These are phyloP conservation scores for Henningerozyma blattae DNA, from an alignment of 805 yeast species.

Conservation along the genomic window DNA sequence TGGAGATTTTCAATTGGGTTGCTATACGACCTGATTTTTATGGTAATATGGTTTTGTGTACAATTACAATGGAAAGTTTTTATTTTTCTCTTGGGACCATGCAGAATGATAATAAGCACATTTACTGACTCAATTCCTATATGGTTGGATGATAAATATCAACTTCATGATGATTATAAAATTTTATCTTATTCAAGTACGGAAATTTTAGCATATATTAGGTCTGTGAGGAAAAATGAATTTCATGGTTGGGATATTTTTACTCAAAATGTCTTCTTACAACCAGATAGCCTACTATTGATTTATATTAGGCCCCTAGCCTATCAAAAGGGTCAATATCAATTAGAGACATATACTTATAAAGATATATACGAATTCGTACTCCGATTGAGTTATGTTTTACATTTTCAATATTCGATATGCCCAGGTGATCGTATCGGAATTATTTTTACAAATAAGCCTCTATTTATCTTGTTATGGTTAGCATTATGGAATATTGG, in stretches of 20 bases:
- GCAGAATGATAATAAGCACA: too few relatives aligned
- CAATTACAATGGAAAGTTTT: too few relatives aligned
- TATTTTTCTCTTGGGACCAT: too few relatives aligned
- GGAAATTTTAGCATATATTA: slow-evolving; percentile 15
- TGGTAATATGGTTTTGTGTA: too few relatives aligned
- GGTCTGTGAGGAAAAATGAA: slow-evolving; percentile 9
- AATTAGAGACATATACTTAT: slow-evolving; percentile 48
- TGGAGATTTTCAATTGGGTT: too few relatives aligned
- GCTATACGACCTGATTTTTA: too few relatives aligned
- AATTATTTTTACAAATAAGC: slow-evolving; percentile 64
- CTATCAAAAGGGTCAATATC: background rate
- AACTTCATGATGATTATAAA: too few relatives aligned
- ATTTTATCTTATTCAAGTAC: too few relatives aligned
- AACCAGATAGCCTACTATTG: slow-evolving; percentile 29
- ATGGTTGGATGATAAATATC: too few relatives aligned
- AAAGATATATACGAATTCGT: slow-evolving; percentile 50
- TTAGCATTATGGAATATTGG: slow-evolving; percentile 81
- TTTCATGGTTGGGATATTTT: slow-evolving; percentile 58
- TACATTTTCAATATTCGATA: slow-evolving; percentile 50
- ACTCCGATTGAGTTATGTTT: slow-evolving; percentile 47
- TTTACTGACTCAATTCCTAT: too few relatives aligned
- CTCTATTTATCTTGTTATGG: slow-evolving; percentile 66
- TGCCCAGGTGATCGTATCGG: slow-evolving; percentile 58
- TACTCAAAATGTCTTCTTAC: slow-evolving; percentile 42
- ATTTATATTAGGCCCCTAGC: background rate